These are phyloP conservation scores for Acorus gramineus DNA, from an alignment of 106 monocot species.

Conservation along the genomic window DNA sequence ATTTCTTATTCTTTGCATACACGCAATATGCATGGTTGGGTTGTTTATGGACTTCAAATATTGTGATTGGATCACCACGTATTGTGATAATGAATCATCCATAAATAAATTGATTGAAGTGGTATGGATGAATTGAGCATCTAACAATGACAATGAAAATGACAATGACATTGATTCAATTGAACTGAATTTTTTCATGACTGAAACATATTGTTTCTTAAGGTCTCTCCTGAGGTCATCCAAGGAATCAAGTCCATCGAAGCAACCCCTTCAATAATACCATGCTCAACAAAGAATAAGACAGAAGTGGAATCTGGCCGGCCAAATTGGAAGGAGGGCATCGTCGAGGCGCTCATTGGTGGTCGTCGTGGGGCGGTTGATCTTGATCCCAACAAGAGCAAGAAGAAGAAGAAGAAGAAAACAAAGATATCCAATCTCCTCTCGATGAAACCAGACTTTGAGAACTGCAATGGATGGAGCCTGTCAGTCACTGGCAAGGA, in stretches of 20 bases:
- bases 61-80: no score
- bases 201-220: background rate
- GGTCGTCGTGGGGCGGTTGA: background rate
- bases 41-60: no score
- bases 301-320: constrained; percentile 1
- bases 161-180: no score
- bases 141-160: no score
- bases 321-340: constrained; percentile 27
- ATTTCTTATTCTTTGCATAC: no score
- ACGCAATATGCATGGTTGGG: no score
- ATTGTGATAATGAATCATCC: no score
- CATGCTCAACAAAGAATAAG: constrained; percentile 12
- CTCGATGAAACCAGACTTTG: constrained; percentile 39
- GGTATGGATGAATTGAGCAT: no score
- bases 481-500: constrained; percentile 41
- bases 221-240: constrained; percentile 54
- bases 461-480: constrained; percentile 83
- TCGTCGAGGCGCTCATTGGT: constrained; percentile 41
- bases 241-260: constrained; percentile 30
- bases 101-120: no score
- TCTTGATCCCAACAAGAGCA: constrained; percentile 14
- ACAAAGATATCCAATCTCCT: constrained; percentile 42
- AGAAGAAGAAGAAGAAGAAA: constrained; percentile 32
- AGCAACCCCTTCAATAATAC: constrained; percentile 48
- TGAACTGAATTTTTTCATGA: no score